phyloP scores from a whole-genome alignment of 345 rosid species.

The Moringa oleifera region DNA sequence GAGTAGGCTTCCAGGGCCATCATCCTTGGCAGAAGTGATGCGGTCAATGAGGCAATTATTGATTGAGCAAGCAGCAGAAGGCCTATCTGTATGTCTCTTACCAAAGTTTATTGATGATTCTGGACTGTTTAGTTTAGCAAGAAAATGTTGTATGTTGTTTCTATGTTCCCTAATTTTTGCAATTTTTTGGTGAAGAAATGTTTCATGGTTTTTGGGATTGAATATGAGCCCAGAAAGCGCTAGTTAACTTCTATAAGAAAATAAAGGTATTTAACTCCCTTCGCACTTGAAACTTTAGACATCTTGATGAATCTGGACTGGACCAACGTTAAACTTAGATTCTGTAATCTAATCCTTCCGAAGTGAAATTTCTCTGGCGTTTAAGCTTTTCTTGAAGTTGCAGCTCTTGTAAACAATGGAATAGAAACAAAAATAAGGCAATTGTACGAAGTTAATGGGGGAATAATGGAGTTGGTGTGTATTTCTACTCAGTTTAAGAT shows the following conservation, averaged over 20 bases:
- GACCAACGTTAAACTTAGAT: neutral
- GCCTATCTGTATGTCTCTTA: slow-evolving; percentile 36
- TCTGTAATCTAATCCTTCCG: neutral
- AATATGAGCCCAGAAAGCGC: neutral
- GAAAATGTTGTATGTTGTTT: too few relatives aligned
- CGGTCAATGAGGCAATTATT: slow-evolving; percentile 43
- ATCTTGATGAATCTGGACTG: too few relatives aligned
- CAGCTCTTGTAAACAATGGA: too few relatives aligned
- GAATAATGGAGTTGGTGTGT: neutral
- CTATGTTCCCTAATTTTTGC: too few relatives aligned
- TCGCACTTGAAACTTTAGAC: too few relatives aligned
- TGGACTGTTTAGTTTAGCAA: neutral
- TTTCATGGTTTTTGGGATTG: neutral
- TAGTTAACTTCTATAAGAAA: too few relatives aligned
- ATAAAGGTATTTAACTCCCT: too few relatives aligned
- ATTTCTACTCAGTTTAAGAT: too few relatives aligned
- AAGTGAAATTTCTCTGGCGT: neutral
- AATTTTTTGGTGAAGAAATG: neutral
- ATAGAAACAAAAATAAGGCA: neutral
- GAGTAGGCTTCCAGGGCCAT: slow-evolving; percentile 41
- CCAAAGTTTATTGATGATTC: neutral
- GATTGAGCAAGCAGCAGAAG: slow-evolving; percentile 45
- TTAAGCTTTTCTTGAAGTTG: neutral
- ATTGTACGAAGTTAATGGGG: neutral
- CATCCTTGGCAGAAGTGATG: slow-evolving; percentile 47